phyloP scores from a whole-genome alignment of 192 early-diverging fungal genomes.

The Linderina pennispora region DNA sequence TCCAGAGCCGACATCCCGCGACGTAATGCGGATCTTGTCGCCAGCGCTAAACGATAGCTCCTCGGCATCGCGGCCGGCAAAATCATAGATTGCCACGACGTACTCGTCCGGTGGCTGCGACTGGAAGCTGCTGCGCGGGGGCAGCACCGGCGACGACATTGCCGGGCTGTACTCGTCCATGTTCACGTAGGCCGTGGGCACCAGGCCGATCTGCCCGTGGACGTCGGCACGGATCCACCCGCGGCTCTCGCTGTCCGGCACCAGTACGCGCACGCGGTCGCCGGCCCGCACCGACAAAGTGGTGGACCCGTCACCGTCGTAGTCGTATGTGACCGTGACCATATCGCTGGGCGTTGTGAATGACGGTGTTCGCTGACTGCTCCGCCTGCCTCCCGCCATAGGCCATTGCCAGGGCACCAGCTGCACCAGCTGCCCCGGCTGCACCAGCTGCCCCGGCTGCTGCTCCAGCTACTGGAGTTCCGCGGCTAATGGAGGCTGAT shows the following conservation, averaged over 20 bases:
- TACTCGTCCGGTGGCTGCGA: constrained; percentile 1
- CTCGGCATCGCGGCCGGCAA: constrained; percentile 12
- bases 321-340: constrained; percentile 23
- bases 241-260: constrained; percentile 17
- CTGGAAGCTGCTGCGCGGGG: neutral
- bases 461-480: no score
- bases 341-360: neutral
- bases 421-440: neutral
- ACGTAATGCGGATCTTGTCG: constrained; percentile 24
- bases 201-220: constrained; percentile 26
- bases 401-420: neutral
- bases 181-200: constrained; percentile 33
- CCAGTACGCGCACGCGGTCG: constrained; percentile 22
- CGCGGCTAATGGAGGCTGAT: no score
- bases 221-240: constrained; percentile 27
- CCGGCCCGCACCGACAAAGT: constrained; percentile 22
- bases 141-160: neutral
- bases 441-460: neutral
- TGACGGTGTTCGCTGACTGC: neutral
- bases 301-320: constrained; percentile 26
- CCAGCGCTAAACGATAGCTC: constrained; percentile 28
- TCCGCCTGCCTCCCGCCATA: neutral
- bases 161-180: constrained; percentile 11
- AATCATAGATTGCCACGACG: constrained; percentile 31
- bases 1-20: constrained; percentile 19